Percentiles rank a stretch among this genome's conserved stretches.
Conservation (phyloP, 1,284 basidiomycete species). For the Naganishia sp. region DNA sequence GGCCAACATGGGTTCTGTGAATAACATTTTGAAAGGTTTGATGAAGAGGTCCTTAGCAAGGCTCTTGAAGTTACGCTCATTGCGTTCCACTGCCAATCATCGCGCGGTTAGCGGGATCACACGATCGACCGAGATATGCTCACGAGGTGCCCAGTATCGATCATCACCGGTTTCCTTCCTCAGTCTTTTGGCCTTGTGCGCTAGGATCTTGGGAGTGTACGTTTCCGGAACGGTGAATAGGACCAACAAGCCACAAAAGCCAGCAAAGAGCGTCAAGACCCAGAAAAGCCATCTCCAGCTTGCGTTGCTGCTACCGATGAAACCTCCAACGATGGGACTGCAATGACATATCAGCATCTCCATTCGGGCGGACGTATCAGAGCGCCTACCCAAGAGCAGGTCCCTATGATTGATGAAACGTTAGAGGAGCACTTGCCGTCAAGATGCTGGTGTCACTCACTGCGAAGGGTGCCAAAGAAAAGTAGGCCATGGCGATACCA, state of each 20-base stretch:
- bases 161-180: conserved; percentile 66
- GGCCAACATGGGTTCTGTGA: conserved; percentile 70
- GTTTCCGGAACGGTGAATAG: conserved; percentile 76
- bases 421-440: background rate
- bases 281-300: conserved; percentile 66
- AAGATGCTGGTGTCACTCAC: conserved; percentile 39
- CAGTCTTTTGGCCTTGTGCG: conserved; percentile 57
- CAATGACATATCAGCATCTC: conserved; percentile 64
- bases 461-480: conserved; percentile 73
- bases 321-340: conserved; percentile 68
- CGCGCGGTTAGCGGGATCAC: background rate
- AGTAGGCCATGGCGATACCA: conserved; percentile 69
- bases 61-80: conserved; percentile 37
- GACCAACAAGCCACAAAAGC: conserved; percentile 53
- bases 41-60: conserved; percentile 57
- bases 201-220: conserved; percentile 61
- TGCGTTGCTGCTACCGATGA: conserved; percentile 57
- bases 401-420: background rate
- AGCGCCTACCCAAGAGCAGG: conserved; percentile 25
- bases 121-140: conserved; percentile 46
- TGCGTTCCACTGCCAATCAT: conserved; percentile 39
- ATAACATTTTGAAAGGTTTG: conserved; percentile 64
- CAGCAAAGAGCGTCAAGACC: conserved; percentile 65
- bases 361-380: too few relatives aligned
- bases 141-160: conserved; percentile 60